Percentiles rank a stretch among this genome's conserved stretches.
Evolutionary conservation across 2,329 filamentous ascomycete species (phyloP).

Genomic region (Domatiomyces catenatus): DNA sequence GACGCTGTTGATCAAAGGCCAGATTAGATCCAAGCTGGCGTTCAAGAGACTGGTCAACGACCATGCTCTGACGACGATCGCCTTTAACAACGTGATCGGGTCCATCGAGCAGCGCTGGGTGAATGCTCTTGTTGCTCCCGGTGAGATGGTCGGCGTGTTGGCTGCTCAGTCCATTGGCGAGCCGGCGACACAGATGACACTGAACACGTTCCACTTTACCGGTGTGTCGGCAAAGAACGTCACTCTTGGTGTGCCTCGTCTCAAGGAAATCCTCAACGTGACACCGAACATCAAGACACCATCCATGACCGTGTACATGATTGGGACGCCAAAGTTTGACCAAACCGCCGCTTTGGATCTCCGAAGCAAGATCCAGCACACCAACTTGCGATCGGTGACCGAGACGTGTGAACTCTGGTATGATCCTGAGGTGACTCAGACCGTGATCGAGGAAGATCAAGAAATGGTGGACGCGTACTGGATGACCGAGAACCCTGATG

Average conservation of each 20-base stretch:
- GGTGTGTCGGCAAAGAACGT: slow-evolving; percentile 99
- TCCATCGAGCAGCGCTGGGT: slow-evolving; percentile 82
- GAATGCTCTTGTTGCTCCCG: slow-evolving; percentile 70
- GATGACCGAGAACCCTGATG: slow-evolving; percentile 75
- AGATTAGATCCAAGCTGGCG: slow-evolving; percentile 73
- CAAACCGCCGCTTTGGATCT: slow-evolving; percentile 73
- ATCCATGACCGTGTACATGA: slow-evolving; percentile 83
- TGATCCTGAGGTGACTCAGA: slow-evolving; percentile 74
- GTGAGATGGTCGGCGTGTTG: slow-evolving; percentile 97
- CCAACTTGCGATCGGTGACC: slow-evolving; percentile 79
- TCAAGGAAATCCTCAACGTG: slow-evolving; percentile 98
- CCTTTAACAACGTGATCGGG: slow-evolving; percentile 82
- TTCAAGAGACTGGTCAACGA: slow-evolving; percentile 85
- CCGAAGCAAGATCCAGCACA: slow-evolving; percentile 84
- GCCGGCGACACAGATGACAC: slow-evolving; percentile 95
- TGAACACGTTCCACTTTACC: slow-evolving; percentile 99
- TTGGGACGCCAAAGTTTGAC: slow-evolving; percentile 42
- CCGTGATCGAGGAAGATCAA: slow-evolving; percentile 69
- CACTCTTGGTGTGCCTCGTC: slow-evolving; percentile 92
- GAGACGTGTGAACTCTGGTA: slow-evolving; percentile 94
- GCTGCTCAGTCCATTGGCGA: slow-evolving; percentile 98
- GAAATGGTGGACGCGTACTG: slow-evolving; percentile 98
- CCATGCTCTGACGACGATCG: slow-evolving; percentile 74
- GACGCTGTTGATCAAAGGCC: slow-evolving; percentile 81
- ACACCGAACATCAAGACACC: slow-evolving; percentile 98